Percentiles rank a stretch among this genome's conserved stretches.
Evolutionary conservation across 2,329 filamentous ascomycete genomes (phyloP).

Genomic region (Colletotrichum truncatum): DNA sequence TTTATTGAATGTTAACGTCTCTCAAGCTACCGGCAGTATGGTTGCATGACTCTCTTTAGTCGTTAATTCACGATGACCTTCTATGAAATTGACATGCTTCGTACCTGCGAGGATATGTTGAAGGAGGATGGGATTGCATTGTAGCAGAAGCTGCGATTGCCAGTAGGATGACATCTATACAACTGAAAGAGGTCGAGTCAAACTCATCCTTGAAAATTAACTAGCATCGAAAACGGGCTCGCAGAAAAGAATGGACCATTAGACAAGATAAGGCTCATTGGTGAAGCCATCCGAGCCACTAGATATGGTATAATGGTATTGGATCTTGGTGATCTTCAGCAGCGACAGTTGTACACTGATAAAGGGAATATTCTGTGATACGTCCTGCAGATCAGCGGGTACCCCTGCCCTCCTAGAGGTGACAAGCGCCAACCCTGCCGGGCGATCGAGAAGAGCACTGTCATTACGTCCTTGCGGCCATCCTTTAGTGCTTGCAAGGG

Average conservation of each 20-base stretch:
- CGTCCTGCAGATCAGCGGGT: slow-evolving; percentile 12
- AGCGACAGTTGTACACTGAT: neutral
- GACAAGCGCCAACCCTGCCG: neutral
- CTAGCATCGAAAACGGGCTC: neutral
- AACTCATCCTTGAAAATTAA: no score
- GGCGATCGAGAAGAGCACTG: neutral
- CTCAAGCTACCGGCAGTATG: no score
- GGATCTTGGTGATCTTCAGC: slow-evolving; percentile 18
- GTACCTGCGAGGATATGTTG: no score
- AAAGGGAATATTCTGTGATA: slow-evolving; percentile 14
- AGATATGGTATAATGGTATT: neutral
- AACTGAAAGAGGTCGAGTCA: no score
- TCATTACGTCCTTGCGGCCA: slow-evolving; percentile 1
- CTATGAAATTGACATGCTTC: no score
- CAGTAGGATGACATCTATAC: no score
- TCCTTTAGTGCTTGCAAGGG: slow-evolving; percentile 2
- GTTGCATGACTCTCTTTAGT: no score
- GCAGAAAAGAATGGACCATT: neutral
- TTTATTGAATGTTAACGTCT: no score
- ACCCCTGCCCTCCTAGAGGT: slow-evolving; percentile 6
- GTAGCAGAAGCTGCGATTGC: no score
- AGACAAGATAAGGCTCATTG: neutral
- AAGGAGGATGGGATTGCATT: no score
- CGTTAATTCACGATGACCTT: no score
- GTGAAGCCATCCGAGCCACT: neutral